Percentiles rank a stretch among this genome's conserved stretches.
Evolutionary conservation across 23 red algal species (phyloP).

Genomic region (Gracilaria domingensis): DNA sequence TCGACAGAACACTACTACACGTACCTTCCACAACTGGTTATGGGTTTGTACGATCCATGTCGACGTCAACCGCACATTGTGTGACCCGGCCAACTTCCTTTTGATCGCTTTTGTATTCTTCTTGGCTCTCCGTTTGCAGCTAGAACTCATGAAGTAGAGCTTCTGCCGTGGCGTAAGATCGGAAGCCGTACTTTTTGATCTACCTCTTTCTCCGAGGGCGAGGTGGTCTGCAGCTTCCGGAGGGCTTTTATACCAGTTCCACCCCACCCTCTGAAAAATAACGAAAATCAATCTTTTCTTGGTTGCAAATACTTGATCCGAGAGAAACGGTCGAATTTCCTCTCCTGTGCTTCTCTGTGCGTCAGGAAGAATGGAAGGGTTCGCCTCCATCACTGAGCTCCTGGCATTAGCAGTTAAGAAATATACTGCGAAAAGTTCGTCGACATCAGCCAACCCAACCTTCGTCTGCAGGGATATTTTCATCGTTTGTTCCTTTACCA

Average conservation of each 20-base stretch:
- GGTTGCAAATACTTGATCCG: no score
- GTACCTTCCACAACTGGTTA: background rate
- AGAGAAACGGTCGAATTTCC: no score
- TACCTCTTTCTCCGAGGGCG: constrained; percentile 21
- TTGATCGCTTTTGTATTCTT: constrained; percentile 38
- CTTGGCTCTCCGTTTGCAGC: constrained; percentile 60
- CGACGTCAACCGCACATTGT: constrained; percentile 47
- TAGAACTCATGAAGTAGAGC: constrained; percentile 5
- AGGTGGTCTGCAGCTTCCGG: background rate
- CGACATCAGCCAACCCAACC: no score
- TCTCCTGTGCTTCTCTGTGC: no score
- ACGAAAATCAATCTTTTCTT: background rate
- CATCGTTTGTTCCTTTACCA: background rate
- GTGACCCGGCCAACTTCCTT: constrained; percentile 40
- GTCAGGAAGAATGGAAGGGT: no score
- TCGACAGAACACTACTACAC: no score
- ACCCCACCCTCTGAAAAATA: background rate
- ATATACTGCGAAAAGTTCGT: no score
- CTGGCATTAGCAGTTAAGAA: no score
- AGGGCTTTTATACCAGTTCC: no score
- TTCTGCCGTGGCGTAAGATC: constrained; percentile 56
- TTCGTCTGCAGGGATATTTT: no score
- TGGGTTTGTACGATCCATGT: constrained; percentile 47
- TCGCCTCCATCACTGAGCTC: no score
- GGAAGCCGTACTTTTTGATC: constrained; percentile 66